These are phyloP conservation scores for Aureobasidium pullulans DNA, from an alignment of 2,329 filamentous ascomycete species.

Conservation along the genomic window DNA sequence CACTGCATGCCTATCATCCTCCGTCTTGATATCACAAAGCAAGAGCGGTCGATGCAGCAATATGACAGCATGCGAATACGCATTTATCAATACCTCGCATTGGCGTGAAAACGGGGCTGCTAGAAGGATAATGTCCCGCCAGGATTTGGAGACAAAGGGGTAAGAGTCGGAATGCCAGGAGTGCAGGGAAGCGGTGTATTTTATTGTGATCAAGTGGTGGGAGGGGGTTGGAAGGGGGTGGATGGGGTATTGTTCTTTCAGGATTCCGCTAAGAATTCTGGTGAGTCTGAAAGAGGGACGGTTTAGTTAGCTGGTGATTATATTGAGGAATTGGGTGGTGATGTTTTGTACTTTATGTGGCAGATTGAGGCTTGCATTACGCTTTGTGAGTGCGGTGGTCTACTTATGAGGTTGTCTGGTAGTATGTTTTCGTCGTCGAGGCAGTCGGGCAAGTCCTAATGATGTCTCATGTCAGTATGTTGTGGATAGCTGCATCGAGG, in stretches of 20 bases:
- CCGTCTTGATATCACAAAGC: constrained; percentile 13
- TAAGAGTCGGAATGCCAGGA: constrained; percentile 22
- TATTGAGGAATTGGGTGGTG: neutral
- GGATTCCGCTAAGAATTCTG: constrained; percentile 26
- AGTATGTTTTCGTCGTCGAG: constrained; percentile 53
- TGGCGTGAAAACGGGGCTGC: constrained; percentile 33
- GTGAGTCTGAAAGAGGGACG: constrained; percentile 26
- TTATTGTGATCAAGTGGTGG: constrained; percentile 33
- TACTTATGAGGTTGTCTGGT: constrained; percentile 29
- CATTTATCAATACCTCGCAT: constrained; percentile 26
- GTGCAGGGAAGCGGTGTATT: constrained; percentile 31
- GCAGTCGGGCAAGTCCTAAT: constrained; percentile 44
- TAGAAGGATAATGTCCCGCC: constrained; percentile 42
- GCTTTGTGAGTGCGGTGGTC: constrained; percentile 33
- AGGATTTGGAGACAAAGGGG: constrained; percentile 39
- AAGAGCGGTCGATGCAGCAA: constrained; percentile 28
- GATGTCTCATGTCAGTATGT: neutral
- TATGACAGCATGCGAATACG: constrained; percentile 30
- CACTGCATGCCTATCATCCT: neutral
- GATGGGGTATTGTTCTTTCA: constrained; percentile 28
- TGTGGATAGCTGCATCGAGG: neutral
- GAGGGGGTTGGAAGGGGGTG: constrained; percentile 27
- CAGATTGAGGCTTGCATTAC: constrained; percentile 42
- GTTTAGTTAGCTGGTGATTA: neutral
- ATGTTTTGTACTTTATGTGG: constrained; percentile 27